Base-by-base conservation (phyloP, 1,139 yeast species). In the Yamadazyma atlantica region DNA sequence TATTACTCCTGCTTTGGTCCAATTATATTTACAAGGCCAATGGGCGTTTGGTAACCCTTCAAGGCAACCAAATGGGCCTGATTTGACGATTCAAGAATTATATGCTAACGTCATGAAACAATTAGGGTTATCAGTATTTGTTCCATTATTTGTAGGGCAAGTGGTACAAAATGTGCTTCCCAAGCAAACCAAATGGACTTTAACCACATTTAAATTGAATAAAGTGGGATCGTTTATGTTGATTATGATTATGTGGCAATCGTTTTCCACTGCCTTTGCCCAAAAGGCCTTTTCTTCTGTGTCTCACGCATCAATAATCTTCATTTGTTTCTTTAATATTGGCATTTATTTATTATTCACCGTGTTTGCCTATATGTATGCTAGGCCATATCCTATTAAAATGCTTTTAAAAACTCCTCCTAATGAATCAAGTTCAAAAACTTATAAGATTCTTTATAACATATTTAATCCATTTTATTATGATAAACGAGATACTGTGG, bases 11-110 rank as follows among this genome's bases (percentile, higher is more conserved):
- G 92, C 94, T 0, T 62, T 88, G 37, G 73, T 81, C 5, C 96
- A 88, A 54, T 62, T 88, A 79, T 87, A 75, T 54, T 56, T 77
- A 49, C 60, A 70, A 2, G 73, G 83, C 1, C 60, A 69, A 0
- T 87, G 94, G 82, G 70, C 65, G 10, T 86, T 82, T 55, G 96
- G 92, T n/a, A 87, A 87, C 53, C 96, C 97, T 4, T 80, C 85
- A 1, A 62, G 64, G 40, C 73, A 64, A 48, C 45, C 55, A 1
- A 51, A 46, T 2, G 84, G 76, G 1, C 45, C 48, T n/a, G 62
- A 67, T 18, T 58, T 76, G 3, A 56, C 73, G 11, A 73, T 86
- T 33, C 66, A 67, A 18, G 62, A 68, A n/a, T 75, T 88, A 38
- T 88, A 88, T 58, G 71, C 69, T 15, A 68, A 80, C 37, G 95